Evolutionary conservation across 2,329 filamentous ascomycete species (phyloP), one percentile per base, ranked within the genome.

Genomic region (Mycosphaerella sp.): DNA sequence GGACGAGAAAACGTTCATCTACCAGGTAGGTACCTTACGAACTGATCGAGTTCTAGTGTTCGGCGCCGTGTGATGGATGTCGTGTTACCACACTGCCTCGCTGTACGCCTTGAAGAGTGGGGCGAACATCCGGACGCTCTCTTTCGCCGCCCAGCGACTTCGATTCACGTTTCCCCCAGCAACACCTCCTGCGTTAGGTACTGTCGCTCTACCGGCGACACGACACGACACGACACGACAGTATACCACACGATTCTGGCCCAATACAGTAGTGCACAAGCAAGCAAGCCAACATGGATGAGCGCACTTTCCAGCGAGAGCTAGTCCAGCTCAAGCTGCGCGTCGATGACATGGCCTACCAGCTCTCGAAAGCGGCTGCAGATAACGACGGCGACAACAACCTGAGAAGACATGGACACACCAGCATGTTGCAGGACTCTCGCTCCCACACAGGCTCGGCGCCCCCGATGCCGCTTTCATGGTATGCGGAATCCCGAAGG

Each of bases 291-390:
- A 29, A 4, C 26, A 38, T 38, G 34, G 34, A 38, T n/a, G 34
- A 38, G 34, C 34, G 34, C 34, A 38, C 6, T 38, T 38, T 38
- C 34, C 58, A 62, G 26, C 54, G 45, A 17, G 59, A 65, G 56
- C 57, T 66, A n/a, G 45, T 56, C 12, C 42, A 55, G 42, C 59
- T 65, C 32, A 64, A 65, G 34, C 42, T 55, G n/a, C 60, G 57
- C 10, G 55, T 66, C 42, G 45, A 51, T 21, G 44, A 60, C 17
- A 60, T 66, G 60, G 50, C 53, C 21, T 58, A 51, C 49, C 23
- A 21, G 23, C 29, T 26, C 32, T 34, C 54, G 44, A 40, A 48
- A n/a, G 41, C 45, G n/a, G 23, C 29, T 31, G 36, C 45, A 47
- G 38, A 46, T 34, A 45, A 38, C 40, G 47, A 59, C 36, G 29